Evolutionary conservation across 495 filamentous ascomycete genomes (phyloP), one percentile per base, ranked within the genome.

Genomic region (Podospora pseudocomata): DNA sequence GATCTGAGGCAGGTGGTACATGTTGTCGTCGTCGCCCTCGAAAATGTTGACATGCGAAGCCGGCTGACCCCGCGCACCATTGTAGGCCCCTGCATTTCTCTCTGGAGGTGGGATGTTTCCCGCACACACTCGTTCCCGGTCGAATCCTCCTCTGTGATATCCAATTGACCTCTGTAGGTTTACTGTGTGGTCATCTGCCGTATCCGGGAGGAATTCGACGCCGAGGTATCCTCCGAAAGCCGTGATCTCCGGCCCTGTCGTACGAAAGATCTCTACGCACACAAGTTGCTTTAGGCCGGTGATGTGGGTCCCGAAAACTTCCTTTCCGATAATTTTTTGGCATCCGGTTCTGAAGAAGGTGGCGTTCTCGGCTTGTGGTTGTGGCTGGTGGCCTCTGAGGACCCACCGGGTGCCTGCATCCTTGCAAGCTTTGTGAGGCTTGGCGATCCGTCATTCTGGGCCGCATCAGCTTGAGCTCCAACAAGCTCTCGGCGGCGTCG

Each of bases 71-170:
- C 77, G 63, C 76, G 74, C 63, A 77, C 74, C 71, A 70, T 75
- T 28, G 75, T 74, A 55, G 80, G 71, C 68, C 79, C 79, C 73
- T 78, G 80, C 82, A 84, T 79, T 66, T 70, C 16, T 61, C 16
- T 30, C 32, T 16, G 18, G 20, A 7, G 7, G 30, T 4, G 30
- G 30, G 7, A 32, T 61, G 5, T 61, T 63, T 63, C 18, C 30
- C 32, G 20, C 27, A 39, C 27, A n/a, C 30, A n/a, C 30, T 32
- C 34, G 28, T 63, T 63, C 68, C 54, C 62, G 56, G 19, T 32
- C 60, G 54, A 63, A 63, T 64, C 60, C 65, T 77, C 68, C 70
- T 70, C 66, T 15, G 27, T 39, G 62, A 70, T 55, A 68, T 61
- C 69, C 74, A 76, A 76, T 76, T 74, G 74, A 73, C 69, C 72